A percentile compares a stretch with the other conserved stretches of the same genome.
These are phyloP conservation scores for Pythium rhizo-oryzae DNA, from an alignment of 352 stramenopile species.

Conservation along the genomic window DNA sequence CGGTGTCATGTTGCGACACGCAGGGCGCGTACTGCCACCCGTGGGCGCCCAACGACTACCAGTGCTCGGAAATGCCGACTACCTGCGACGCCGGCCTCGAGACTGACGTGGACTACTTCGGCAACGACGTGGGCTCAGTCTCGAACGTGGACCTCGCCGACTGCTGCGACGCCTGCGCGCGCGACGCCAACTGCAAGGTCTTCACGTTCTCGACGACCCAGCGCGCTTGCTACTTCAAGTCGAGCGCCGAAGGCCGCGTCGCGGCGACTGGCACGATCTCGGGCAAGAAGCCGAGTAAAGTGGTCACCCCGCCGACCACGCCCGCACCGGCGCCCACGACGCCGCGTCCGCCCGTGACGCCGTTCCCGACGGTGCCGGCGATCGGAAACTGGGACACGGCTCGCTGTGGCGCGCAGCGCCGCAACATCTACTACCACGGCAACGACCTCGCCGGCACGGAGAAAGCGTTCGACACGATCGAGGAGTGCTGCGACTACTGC, in stretches of 20 bases:
- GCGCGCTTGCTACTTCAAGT: conserved; percentile 23
- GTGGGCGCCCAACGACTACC: conserved; percentile 10
- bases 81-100: conserved; percentile 19
- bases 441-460: conserved; percentile 19
- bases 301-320: background rate
- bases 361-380: background rate
- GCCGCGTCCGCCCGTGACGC: background rate
- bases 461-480: conserved; percentile 20
- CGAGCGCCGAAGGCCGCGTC: conserved; percentile 7
- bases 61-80: conserved; percentile 13
- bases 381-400: conserved; percentile 12
- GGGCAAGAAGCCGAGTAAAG: conserved; percentile 4
- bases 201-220: conserved; percentile 13
- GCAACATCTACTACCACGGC: conserved; percentile 23
- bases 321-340: background rate
- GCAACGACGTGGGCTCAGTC: conserved; percentile 13
- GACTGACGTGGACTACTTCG: conserved; percentile 30
- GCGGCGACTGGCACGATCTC: background rate
- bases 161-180: conserved; percentile 17
- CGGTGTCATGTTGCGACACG: conserved; percentile 19
- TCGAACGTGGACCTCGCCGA: conserved; percentile 16
- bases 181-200: conserved; percentile 13
- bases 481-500: conserved; percentile 28
- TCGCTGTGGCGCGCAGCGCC: conserved; percentile 12
- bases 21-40: conserved; percentile 19